A percentile compares a stretch with the other conserved stretches of the same genome.
Evolutionary conservation across 2,329 filamentous ascomycete species (phyloP).

Genomic region (Pseudogymnoascus sp.): DNA sequence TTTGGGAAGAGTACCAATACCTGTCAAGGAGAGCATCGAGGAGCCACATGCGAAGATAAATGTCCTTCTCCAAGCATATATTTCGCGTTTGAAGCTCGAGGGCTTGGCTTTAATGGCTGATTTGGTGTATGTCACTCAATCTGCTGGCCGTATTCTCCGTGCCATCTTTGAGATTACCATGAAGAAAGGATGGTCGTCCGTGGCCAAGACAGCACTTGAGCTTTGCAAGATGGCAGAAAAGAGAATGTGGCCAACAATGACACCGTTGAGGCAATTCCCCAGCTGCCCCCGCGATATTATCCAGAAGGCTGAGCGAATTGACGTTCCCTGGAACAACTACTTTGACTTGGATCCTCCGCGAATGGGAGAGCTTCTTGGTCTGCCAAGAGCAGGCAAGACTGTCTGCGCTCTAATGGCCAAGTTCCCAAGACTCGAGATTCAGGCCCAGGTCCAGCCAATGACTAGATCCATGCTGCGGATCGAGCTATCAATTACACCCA

Average conservation of each 20-base stretch:
- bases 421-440: slow-evolving; percentile 86
- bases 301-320: slow-evolving; percentile 87
- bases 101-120: slow-evolving; percentile 95
- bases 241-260: slow-evolving; percentile 99
- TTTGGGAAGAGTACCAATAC: slow-evolving; percentile 81
- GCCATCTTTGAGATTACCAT: slow-evolving; percentile 96
- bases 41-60: slow-evolving; percentile 98
- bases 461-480: slow-evolving; percentile 88
- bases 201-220: slow-evolving; percentile 85
- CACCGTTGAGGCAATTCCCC: slow-evolving; percentile 84
- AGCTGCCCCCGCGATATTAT: slow-evolving; percentile 76
- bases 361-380: slow-evolving; percentile 88
- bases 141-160: slow-evolving; percentile 87
- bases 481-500: slow-evolving; percentile 84
- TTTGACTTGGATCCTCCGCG: slow-evolving; percentile 93
- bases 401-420: slow-evolving; percentile 84
- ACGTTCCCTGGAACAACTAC: slow-evolving; percentile 87
- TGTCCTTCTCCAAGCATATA: slow-evolving; percentile 91
- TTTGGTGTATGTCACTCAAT: slow-evolving; percentile 97
- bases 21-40: slow-evolving; percentile 95
- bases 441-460: slow-evolving; percentile 89
- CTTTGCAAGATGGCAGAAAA: slow-evolving; percentile 99
- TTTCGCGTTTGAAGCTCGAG: slow-evolving; percentile 87
- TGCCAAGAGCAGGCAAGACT: slow-evolving; percentile 77
- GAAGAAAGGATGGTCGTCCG: slow-evolving; percentile 91